Base-by-base conservation (phyloP, 352 stramenopile species). In the Globisporangium okanoganense region DNA sequence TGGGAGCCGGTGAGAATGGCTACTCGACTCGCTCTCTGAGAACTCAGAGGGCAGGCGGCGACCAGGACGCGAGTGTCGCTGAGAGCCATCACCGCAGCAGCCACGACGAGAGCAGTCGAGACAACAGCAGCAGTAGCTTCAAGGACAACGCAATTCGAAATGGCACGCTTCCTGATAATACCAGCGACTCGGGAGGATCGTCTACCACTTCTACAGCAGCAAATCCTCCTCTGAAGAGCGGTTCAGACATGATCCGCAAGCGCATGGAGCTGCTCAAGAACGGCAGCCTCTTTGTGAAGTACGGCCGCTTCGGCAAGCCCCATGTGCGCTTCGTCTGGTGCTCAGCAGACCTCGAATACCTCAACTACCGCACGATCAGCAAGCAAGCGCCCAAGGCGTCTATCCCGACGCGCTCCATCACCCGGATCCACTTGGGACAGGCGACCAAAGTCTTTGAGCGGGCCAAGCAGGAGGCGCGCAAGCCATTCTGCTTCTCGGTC, bases 261-360 rank as follows among this genome's bases (percentile, higher is more conserved):
- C 78, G 79, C 18, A 87, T 90, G 74, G 79, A 91, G 43, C 52
- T 93, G 35, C 72, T 93, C 29, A 79, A 82, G 43, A 83, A 70
- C 60, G 84, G 84, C 20, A 87, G 74, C 29, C 63, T 93, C 25
- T 93, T 93, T 35, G 77, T 93, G 31, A 93, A 93, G 48, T 88
- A 92, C 52, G 82, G 84, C 0, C 81, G 84, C 18, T 88, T 69
- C 48, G 84, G 84, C 33, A 88, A 83, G 50, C 84, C 84, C 0
- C 84, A 93, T 56, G 82, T 89, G 33, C 79, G 84, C 14, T 93
- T 93, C 56, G 79, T 93, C 33, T 93, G 84, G 84, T 91, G 81
- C 51, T 90, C 84, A 13, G 52, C 61, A 8, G 82, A 91, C 60
- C 65, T 93, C 20, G 79, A 91, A 57, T 88, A 88, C 66, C 62